These are phyloP conservation scores for Penicillium brasilianum DNA, from an alignment of 2,329 filamentous ascomycete genomes.

Conservation along the genomic window DNA sequence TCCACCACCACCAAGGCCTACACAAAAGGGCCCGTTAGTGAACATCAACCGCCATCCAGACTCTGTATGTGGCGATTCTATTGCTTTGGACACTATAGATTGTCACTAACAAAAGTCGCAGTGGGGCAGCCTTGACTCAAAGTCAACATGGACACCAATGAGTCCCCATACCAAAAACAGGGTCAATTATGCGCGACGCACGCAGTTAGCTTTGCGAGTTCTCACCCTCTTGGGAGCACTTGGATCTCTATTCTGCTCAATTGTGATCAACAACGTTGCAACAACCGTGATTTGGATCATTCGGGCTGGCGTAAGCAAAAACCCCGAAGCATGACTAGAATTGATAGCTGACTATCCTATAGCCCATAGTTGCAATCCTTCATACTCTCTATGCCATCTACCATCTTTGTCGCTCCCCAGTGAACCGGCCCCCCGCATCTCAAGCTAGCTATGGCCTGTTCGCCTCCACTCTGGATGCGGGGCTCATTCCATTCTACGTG, in stretches of 20 bases:
- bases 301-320: constrained; percentile 69
- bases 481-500: constrained; percentile 66
- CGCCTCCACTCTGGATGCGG: constrained; percentile 72
- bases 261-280: constrained; percentile 74
- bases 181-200: constrained; percentile 70
- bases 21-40: constrained; percentile 75
- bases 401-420: constrained; percentile 74
- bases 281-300: constrained; percentile 73
- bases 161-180: constrained; percentile 70
- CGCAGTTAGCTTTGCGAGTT: constrained; percentile 71
- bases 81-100: constrained; percentile 5
- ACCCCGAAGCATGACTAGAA: not conserved
- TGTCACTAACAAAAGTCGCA: constrained; percentile 28
- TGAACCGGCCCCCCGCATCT: constrained; percentile 74
- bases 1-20: constrained; percentile 63
- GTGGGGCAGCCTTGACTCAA: constrained; percentile 64
- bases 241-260: constrained; percentile 74
- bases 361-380: constrained; percentile 77
- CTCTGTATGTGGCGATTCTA: constrained; percentile 57
- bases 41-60: constrained; percentile 88
- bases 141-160: constrained; percentile 68
- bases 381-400: constrained; percentile 79
- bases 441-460: constrained; percentile 91
- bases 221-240: constrained; percentile 71
- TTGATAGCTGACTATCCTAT: constrained; percentile 9